Percentiles rank a stretch among this genome's conserved stretches.
Evolutionary conservation across 2,329 filamentous ascomycete species (phyloP).

Genomic region (Botrytis byssoidea): DNA sequence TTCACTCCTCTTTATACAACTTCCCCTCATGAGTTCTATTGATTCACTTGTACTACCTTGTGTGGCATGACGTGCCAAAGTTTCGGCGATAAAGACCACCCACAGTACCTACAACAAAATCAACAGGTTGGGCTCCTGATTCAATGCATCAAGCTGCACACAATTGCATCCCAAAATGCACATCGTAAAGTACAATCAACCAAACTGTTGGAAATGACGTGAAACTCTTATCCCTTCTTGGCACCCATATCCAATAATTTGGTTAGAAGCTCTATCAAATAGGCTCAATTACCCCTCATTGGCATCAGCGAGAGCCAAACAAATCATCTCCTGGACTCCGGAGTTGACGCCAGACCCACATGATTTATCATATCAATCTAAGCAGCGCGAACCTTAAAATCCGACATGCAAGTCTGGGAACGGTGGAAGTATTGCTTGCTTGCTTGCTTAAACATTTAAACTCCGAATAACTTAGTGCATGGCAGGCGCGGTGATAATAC

Average conservation of each 20-base stretch:
- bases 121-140: not conserved
- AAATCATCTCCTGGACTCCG: not conserved
- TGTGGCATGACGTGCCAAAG: not conserved
- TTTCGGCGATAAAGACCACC: not conserved
- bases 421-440: too few species aligned
- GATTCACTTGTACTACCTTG: not conserved
- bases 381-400: not conserved
- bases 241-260: not conserved
- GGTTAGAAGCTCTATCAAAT: not conserved
- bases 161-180: not conserved
- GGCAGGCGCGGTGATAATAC: not conserved
- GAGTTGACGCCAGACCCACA: not conserved
- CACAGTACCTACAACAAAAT: not conserved
- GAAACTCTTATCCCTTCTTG: not conserved
- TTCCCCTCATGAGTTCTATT: not conserved
- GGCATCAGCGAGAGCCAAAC: not conserved
- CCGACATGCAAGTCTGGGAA: not conserved
- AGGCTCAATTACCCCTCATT: not conserved
- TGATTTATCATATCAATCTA: conserved; percentile 2
- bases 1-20: conserved; percentile 3
- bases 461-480: not conserved
- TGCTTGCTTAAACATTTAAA: not conserved
- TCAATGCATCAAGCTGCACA: not conserved
- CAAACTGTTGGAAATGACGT: not conserved
- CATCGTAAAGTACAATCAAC: not conserved